Conservation (phyloP, 2,329 filamentous ascomycete species). For the Emericellopsis cladophorae region DNA sequence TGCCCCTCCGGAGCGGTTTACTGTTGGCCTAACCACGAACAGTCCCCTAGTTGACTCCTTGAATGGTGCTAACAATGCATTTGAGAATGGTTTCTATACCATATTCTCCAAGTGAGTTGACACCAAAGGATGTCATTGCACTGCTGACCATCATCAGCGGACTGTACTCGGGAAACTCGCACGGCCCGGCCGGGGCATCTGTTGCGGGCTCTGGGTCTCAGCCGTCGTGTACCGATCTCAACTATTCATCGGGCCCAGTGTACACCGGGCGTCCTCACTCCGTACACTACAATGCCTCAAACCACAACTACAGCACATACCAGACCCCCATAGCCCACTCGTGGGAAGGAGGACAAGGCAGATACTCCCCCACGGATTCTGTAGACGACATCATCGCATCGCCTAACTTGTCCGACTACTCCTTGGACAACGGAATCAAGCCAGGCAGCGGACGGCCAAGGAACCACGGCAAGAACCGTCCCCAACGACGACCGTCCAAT, state of each 20-base stretch:
- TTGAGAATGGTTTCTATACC: slow-evolving; percentile 22
- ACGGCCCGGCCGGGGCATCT: background rate
- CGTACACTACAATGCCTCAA: slow-evolving; percentile 19
- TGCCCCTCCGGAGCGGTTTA: slow-evolving; percentile 2
- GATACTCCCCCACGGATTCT: slow-evolving; percentile 44
- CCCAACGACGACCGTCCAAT: slow-evolving; percentile 62
- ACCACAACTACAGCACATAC: slow-evolving; percentile 18
- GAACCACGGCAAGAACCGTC: slow-evolving; percentile 29
- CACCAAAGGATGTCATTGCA: too few species aligned
- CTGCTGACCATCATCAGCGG: too few species aligned
- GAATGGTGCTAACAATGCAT: slow-evolving; percentile 12
- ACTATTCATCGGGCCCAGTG: background rate
- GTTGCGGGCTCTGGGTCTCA: background rate
- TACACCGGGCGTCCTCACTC: slow-evolving; percentile 13
- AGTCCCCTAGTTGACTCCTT: slow-evolving; percentile 18
- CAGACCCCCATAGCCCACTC: slow-evolving; percentile 25
- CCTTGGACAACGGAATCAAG: slow-evolving; percentile 36
- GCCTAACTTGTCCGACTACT: slow-evolving; percentile 47
- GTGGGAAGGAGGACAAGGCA: slow-evolving; percentile 33
- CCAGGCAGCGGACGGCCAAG: slow-evolving; percentile 1
- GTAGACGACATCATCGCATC: slow-evolving; percentile 46
- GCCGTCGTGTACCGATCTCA: background rate
- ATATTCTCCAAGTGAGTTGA: slow-evolving; percentile 18
- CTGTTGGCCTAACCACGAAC: background rate
- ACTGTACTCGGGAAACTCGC: background rate